Percentiles rank a stretch among this genome's conserved stretches.
Evolutionary conservation across 257 asterid species (phyloP).

Genomic region (Nyctanthes arbortristis): DNA sequence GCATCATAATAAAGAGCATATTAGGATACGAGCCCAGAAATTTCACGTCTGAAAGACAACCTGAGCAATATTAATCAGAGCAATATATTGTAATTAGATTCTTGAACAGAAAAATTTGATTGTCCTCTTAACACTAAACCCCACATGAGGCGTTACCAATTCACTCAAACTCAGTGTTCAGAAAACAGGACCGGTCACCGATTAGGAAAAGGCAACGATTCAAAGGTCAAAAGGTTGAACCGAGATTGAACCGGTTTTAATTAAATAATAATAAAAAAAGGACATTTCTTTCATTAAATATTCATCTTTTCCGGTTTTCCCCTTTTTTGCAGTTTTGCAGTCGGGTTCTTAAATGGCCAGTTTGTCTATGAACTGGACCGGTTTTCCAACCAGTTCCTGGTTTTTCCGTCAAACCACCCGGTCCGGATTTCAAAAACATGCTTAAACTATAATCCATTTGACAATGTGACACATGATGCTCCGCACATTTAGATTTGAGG

Average conservation of each 20-base stretch:
- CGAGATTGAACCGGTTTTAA: too few species aligned
- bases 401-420: neutral
- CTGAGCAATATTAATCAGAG: neutral
- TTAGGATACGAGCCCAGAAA: conserved; percentile 6
- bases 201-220: conserved; percentile 64
- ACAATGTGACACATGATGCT: too few species aligned
- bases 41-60: neutral
- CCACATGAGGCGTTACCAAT: too few species aligned
- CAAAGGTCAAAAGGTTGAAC: conserved; percentile 56
- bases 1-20: conserved; percentile 2
- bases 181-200: conserved; percentile 31
- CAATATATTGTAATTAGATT: neutral
- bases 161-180: too few species aligned
- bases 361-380: too few species aligned
- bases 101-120: neutral
- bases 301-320: too few species aligned
- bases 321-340: too few species aligned
- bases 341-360: too few species aligned
- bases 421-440: neutral
- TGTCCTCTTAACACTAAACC: too few species aligned
- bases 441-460: neutral
- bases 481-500: neutral
- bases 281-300: too few species aligned
- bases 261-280: too few species aligned
- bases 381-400: too few species aligned